These are phyloP conservation scores for Symbiodinium natans DNA, from an alignment of 73 alveolate species.

Conservation along the genomic window DNA sequence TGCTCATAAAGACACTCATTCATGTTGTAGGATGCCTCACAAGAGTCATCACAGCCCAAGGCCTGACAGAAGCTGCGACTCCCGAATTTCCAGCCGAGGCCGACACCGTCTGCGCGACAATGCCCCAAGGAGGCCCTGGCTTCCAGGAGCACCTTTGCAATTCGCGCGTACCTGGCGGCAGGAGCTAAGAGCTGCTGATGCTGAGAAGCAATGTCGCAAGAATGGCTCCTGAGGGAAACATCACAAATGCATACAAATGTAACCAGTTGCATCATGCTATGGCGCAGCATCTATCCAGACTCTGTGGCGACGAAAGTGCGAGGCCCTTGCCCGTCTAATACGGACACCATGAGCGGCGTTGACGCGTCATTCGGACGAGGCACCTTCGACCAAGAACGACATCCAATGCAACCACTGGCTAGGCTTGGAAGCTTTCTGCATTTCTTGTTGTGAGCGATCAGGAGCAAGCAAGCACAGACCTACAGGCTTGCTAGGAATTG, in stretches of 20 bases:
- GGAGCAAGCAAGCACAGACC: too few relatives aligned
- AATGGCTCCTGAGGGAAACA: too few relatives aligned
- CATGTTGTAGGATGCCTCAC: too few relatives aligned
- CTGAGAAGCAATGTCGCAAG: too few relatives aligned
- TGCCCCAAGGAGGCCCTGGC: background rate
- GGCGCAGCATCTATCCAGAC: too few relatives aligned
- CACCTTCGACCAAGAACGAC: background rate
- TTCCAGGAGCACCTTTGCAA: constrained; percentile 5
- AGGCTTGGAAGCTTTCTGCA: too few relatives aligned
- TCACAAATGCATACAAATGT: too few relatives aligned
- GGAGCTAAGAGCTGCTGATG: background rate
- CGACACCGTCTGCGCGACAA: constrained; percentile 24
- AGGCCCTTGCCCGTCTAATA: background rate
- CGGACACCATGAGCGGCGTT: background rate
- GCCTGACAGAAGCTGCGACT: too few relatives aligned
- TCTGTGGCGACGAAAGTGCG: background rate
- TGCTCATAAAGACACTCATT: too few relatives aligned
- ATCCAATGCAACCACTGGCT: background rate
- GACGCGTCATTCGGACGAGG: background rate
- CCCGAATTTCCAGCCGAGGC: background rate
- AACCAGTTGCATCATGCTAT: too few relatives aligned
- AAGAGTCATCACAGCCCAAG: background rate
- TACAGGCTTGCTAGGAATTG: too few relatives aligned
- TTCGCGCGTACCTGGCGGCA: constrained; percentile 24
- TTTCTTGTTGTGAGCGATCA: too few relatives aligned